Percentiles rank a stretch among this genome's conserved stretches.
These are phyloP conservation scores for Cicer chorassanicum DNA, from an alignment of 306 rosid genomes.

Conservation along the genomic window DNA sequence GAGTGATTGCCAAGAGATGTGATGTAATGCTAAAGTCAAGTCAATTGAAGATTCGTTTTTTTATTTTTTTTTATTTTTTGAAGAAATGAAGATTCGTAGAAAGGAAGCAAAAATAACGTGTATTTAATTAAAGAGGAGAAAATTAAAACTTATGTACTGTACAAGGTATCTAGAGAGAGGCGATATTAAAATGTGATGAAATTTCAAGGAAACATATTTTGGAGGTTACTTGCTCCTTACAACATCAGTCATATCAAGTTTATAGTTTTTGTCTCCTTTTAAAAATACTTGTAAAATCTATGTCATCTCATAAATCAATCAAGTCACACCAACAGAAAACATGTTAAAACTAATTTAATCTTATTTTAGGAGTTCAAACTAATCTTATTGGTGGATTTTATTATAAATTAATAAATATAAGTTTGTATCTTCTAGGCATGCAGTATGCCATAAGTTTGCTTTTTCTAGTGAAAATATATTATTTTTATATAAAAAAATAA, in stretches of 20 bases:
- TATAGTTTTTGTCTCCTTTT: too few species aligned
- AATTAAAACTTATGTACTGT: not conserved
- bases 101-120: not conserved
- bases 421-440: not conserved
- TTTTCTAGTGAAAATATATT: not conserved
- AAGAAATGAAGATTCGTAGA: not conserved
- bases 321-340: not conserved
- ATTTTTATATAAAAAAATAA: too few species aligned
- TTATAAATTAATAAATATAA: not conserved
- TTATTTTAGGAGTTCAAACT: not conserved
- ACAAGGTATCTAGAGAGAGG: not conserved
- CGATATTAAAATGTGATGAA: not conserved
- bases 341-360: not conserved
- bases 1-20: not conserved
- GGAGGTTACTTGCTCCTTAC: not conserved
- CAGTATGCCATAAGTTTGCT: constrained; percentile 2
- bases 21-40: constrained; percentile 6
- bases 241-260: not conserved
- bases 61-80: too few species aligned
- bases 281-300: not conserved
- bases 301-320: not conserved
- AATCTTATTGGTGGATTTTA: not conserved
- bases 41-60: not conserved
- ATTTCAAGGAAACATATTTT: constrained; percentile 7
- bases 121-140: not conserved